A percentile compares a stretch with the other conserved stretches of the same genome.
Evolutionary conservation across 352 stramenopile genomes (phyloP).

Genomic region (Globisporangium nagaii): DNA sequence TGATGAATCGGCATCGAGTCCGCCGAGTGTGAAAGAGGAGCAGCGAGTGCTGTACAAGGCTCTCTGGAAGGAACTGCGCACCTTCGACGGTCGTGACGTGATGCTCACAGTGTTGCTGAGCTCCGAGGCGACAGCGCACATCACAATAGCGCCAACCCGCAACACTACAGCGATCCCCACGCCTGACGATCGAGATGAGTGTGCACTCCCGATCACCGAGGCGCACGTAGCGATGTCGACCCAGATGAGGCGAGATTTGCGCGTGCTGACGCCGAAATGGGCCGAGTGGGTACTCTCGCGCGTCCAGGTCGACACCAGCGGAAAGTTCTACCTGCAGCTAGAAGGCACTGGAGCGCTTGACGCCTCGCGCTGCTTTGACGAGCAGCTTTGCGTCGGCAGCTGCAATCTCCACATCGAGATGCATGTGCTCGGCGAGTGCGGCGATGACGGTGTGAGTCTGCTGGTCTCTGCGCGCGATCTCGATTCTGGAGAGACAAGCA

Average conservation of each 20-base stretch:
- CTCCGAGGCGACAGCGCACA: slow-evolving; percentile 22
- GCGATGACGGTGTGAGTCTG: slow-evolving; percentile 4
- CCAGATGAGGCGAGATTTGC: slow-evolving; percentile 23
- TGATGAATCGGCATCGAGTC: background rate
- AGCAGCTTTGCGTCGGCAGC: slow-evolving; percentile 7
- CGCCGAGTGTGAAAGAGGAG: background rate
- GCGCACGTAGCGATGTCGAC: slow-evolving; percentile 18
- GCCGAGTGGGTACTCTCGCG: slow-evolving; percentile 29
- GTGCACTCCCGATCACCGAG: slow-evolving; percentile 1
- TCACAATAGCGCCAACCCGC: slow-evolving; percentile 7
- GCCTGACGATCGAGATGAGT: slow-evolving; percentile 11
- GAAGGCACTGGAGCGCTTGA: slow-evolving; percentile 9
- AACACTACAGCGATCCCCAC: background rate
- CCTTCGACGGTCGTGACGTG: slow-evolving; percentile 8
- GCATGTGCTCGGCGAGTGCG: slow-evolving; percentile 13
- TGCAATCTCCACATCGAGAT: slow-evolving; percentile 17
- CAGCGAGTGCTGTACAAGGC: slow-evolving; percentile 31
- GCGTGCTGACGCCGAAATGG: slow-evolving; percentile 29
- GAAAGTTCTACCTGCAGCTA: slow-evolving; percentile 23
- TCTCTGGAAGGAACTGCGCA: slow-evolving; percentile 32
- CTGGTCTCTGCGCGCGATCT: slow-evolving; percentile 20
- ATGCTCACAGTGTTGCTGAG: slow-evolving; percentile 32
- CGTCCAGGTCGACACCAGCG: slow-evolving; percentile 16
- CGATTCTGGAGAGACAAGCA: background rate
- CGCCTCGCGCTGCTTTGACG: slow-evolving; percentile 16